These are phyloP conservation scores for Psilocybe subaeruginosa DNA, from an alignment of 768 basidiomycete genomes.

Conservation along the genomic window DNA sequence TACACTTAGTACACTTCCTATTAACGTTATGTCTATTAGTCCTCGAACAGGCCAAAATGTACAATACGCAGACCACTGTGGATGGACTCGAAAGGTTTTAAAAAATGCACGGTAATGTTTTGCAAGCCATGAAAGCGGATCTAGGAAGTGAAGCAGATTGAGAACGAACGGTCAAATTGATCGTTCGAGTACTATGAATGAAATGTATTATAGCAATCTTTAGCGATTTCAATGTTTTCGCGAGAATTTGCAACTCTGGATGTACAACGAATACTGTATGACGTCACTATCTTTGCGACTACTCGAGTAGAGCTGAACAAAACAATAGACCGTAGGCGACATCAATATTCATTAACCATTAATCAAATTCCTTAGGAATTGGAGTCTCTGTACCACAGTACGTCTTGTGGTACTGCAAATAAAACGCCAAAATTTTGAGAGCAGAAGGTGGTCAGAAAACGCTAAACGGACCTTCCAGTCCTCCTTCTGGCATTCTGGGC, in stretches of 20 bases:
- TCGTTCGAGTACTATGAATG: too few relatives aligned
- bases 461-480: slow-evolving; percentile 25
- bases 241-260: too few relatives aligned
- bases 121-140: background rate
- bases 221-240: too few relatives aligned
- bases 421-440: background rate
- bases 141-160: too few relatives aligned
- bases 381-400: slow-evolving; percentile 17
- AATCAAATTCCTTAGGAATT: slow-evolving; percentile 10
- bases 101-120: background rate
- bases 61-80: background rate
- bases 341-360: background rate
- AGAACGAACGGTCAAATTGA: too few relatives aligned
- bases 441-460: background rate
- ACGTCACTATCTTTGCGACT: too few relatives aligned
- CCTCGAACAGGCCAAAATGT: too few relatives aligned
- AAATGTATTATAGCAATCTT: too few relatives aligned
- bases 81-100: slow-evolving; percentile 3
- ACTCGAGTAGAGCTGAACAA: too few relatives aligned
- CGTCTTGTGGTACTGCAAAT: slow-evolving; percentile 23
- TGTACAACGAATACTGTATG: too few relatives aligned
- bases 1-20: too few relatives aligned
- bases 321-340: too few relatives aligned
- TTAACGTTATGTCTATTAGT: background rate
- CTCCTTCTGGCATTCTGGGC: slow-evolving; percentile 22